These are phyloP conservation scores for Tylopilus plumbeoviolaceoides DNA, from an alignment of 768 basidiomycete species.

Conservation along the genomic window DNA sequence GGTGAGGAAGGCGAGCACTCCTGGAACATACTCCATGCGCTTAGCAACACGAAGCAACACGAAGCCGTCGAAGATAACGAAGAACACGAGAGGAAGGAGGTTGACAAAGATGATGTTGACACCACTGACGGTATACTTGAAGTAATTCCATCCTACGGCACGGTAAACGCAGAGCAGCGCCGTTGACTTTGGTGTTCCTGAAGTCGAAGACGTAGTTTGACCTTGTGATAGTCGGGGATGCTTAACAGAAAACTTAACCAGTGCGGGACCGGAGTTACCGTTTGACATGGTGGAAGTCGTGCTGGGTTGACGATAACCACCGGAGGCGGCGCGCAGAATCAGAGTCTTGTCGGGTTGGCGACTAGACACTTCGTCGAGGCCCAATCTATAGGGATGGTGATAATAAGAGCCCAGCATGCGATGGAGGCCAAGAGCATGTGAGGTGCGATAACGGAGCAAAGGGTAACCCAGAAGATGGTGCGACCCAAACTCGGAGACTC, in stretches of 20 bases:
- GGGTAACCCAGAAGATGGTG: slow-evolving; percentile 73
- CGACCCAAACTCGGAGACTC: slow-evolving; percentile 52
- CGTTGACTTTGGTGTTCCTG: slow-evolving; percentile 75
- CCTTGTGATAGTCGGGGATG: slow-evolving; percentile 77
- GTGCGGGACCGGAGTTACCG: slow-evolving; percentile 9
- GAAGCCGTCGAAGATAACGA: slow-evolving; percentile 92
- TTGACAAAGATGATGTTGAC: slow-evolving; percentile 99
- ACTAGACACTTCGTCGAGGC: slow-evolving; percentile 83
- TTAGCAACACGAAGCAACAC: slow-evolving; percentile 73
- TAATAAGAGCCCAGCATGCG: slow-evolving; percentile 91
- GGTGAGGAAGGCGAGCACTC: slow-evolving; percentile 64
- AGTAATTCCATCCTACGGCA: slow-evolving; percentile 87
- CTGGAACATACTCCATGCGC: slow-evolving; percentile 55
- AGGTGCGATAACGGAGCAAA: slow-evolving; percentile 79
- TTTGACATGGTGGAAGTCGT: slow-evolving; percentile 5
- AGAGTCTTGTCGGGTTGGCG: slow-evolving; percentile 73
- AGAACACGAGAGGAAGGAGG: slow-evolving; percentile 88
- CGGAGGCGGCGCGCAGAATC: slow-evolving; percentile 88
- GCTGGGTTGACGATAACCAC: slow-evolving; percentile 47
- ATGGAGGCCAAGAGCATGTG: slow-evolving; percentile 83
- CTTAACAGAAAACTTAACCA: slow-evolving; percentile 56
- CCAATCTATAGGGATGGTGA: slow-evolving; percentile 99
- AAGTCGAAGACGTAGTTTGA: slow-evolving; percentile 73
- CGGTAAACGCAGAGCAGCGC: slow-evolving; percentile 93
- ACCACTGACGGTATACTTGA: slow-evolving; percentile 98